Conservation (phyloP, 192 early-diverging fungal species). For the Diversispora epigaea region DNA sequence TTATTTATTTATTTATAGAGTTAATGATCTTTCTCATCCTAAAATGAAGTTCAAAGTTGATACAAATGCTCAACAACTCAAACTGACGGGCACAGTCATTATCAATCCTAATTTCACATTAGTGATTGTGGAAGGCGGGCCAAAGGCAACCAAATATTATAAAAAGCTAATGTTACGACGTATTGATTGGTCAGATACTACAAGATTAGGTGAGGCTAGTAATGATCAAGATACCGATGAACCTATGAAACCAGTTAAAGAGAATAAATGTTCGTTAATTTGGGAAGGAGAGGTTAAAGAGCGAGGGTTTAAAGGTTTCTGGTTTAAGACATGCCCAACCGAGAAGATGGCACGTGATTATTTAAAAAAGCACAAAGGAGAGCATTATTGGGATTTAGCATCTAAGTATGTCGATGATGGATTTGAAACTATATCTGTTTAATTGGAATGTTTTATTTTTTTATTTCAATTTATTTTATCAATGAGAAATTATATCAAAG, state of each 20-base stretch:
- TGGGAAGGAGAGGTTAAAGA: slow-evolving; percentile 91
- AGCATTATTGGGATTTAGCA: slow-evolving; percentile 90
- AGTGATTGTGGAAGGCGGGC: slow-evolving; percentile 92
- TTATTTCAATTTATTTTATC: too few species aligned
- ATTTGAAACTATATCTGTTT: neutral
- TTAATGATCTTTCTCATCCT: slow-evolving; percentile 76
- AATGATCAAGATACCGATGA: slow-evolving; percentile 46
- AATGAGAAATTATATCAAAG: too few species aligned
- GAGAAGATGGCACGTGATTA: slow-evolving; percentile 73
- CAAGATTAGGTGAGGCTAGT: slow-evolving; percentile 42
- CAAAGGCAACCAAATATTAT: slow-evolving; percentile 84
- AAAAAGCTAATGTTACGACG: slow-evolving; percentile 95
- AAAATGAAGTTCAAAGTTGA: slow-evolving; percentile 90
- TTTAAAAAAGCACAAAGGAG: slow-evolving; percentile 66
- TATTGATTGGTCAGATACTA: slow-evolving; percentile 85
- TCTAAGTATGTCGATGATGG: slow-evolving; percentile 27
- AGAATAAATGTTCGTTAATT: slow-evolving; percentile 85
- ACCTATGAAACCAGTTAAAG: slow-evolving; percentile 34
- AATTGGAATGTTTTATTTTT: too few species aligned
- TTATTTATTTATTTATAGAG: slow-evolving; percentile 40
- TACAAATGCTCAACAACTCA: slow-evolving; percentile 81
- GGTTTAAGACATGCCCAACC: slow-evolving; percentile 65
- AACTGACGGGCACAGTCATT: slow-evolving; percentile 81
- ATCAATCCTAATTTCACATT: slow-evolving; percentile 71
- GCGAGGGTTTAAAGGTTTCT: slow-evolving; percentile 77